Percentiles rank a stretch among this genome's conserved stretches.
phyloP scores from a whole-genome alignment of 1,284 basidiomycete genomes.

The Cutaneotrichosporon arboriforme region DNA sequence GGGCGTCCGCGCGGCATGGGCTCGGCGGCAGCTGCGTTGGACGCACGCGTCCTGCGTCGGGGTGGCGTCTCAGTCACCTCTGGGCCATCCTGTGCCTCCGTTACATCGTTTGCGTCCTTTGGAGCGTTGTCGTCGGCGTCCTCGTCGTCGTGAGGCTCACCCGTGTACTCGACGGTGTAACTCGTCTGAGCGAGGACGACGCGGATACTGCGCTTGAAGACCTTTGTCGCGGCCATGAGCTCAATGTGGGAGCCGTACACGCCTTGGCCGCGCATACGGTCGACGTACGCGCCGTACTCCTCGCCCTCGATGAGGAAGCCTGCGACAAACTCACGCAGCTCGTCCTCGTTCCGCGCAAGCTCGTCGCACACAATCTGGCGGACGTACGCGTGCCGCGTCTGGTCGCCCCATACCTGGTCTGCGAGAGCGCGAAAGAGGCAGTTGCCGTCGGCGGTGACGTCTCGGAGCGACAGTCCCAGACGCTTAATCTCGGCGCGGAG shows the following conservation, averaged over 20 bases:
- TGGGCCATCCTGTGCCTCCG: background rate
- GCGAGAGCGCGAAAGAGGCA: conserved; percentile 40
- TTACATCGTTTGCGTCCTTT: background rate
- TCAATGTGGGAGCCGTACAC: conserved; percentile 42
- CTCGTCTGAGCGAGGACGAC: conserved; percentile 38
- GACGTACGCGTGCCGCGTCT: conserved; percentile 36
- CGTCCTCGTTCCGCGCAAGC: conserved; percentile 29
- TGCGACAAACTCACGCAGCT: conserved; percentile 33
- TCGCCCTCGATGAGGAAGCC: conserved; percentile 34
- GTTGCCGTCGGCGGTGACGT: conserved; percentile 44
- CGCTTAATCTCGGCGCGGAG: conserved; percentile 27
- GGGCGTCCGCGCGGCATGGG: conserved; percentile 13
- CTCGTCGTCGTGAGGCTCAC: background rate
- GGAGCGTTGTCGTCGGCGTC: background rate
- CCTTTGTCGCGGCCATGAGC: conserved; percentile 37
- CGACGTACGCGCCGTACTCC: conserved; percentile 35
- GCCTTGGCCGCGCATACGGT: conserved; percentile 34
- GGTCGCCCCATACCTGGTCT: conserved; percentile 40
- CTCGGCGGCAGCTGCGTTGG: conserved; percentile 13
- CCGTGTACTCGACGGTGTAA: conserved; percentile 32
- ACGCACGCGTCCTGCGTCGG: conserved; percentile 11
- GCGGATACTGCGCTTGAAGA: conserved; percentile 36
- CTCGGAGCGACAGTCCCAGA: conserved; percentile 31
- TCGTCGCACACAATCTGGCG: conserved; percentile 40
- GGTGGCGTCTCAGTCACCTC: background rate